Percentiles rank a stretch among this genome's conserved stretches.
Conservation (phyloP, 352 stramenopile genomes). For the Phytophthora tentaculata region DNA sequence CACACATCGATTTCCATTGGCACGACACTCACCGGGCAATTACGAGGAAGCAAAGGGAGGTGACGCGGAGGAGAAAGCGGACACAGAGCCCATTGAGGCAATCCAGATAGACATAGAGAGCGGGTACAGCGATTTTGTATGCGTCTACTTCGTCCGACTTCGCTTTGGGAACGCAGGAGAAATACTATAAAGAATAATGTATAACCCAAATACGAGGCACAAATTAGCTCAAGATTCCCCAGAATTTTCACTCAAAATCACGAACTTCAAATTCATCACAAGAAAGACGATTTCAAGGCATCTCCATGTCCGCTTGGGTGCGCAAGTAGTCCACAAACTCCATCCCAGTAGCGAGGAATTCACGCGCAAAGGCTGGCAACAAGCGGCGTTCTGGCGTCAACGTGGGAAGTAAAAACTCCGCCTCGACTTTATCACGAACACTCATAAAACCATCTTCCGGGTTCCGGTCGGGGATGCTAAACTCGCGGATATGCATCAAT, state of each 20-base stretch:
- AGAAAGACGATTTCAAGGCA: slow-evolving; percentile 23
- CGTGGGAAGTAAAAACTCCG: slow-evolving; percentile 65
- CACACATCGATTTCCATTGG: slow-evolving; percentile 59
- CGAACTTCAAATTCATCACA: neutral
- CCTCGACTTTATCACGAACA: slow-evolving; percentile 64
- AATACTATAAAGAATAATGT: slow-evolving; percentile 17
- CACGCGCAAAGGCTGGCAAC: slow-evolving; percentile 53
- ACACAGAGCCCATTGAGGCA: slow-evolving; percentile 37
- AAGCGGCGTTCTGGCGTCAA: slow-evolving; percentile 62
- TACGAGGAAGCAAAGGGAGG: slow-evolving; percentile 18
- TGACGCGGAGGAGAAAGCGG: slow-evolving; percentile 17
- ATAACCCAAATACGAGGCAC: slow-evolving; percentile 14
- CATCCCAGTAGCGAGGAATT: slow-evolving; percentile 63
- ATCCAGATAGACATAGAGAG: slow-evolving; percentile 77
- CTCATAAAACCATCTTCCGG: slow-evolving; percentile 56
- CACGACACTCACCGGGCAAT: slow-evolving; percentile 2
- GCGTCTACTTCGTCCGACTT: slow-evolving; percentile 68
- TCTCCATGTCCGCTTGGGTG: slow-evolving; percentile 33
- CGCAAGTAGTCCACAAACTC: slow-evolving; percentile 76
- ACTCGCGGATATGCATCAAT: slow-evolving; percentile 67
- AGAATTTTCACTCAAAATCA: neutral
- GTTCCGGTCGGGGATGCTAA: slow-evolving; percentile 52
- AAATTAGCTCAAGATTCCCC: too few relatives aligned
- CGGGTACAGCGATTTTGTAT: slow-evolving; percentile 70
- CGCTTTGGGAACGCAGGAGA: slow-evolving; percentile 31